These are phyloP conservation scores for Cadophora sp. DNA, from an alignment of 2,329 filamentous ascomycete species.

Conservation along the genomic window DNA sequence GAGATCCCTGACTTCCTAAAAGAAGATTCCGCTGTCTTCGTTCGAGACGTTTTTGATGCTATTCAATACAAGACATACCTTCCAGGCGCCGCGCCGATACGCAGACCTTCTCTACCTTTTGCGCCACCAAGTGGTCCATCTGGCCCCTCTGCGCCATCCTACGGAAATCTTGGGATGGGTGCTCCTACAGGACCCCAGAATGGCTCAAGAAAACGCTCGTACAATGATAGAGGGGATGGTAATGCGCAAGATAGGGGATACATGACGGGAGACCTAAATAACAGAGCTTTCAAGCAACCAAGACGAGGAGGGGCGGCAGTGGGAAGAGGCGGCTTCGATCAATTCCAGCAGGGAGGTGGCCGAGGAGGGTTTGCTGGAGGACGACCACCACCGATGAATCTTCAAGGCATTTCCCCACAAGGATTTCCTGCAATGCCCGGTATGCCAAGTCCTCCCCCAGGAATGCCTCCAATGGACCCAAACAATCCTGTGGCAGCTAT, in stretches of 20 bases:
- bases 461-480: slow-evolving; percentile 60
- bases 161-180: slow-evolving; percentile 37
- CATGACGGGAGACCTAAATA: slow-evolving; percentile 43
- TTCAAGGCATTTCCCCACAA: slow-evolving; percentile 33
- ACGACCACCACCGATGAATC: slow-evolving; percentile 33
- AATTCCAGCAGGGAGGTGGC: slow-evolving; percentile 40
- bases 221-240: slow-evolving; percentile 59
- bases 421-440: slow-evolving; percentile 35
- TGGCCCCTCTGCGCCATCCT: slow-evolving; percentile 34
- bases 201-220: slow-evolving; percentile 59
- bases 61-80: slow-evolving; percentile 68
- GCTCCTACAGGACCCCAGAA: slow-evolving; percentile 37
- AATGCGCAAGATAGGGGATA: slow-evolving; percentile 46
- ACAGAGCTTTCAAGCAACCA: slow-evolving; percentile 64
- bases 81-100: slow-evolving; percentile 56
- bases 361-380: slow-evolving; percentile 37
- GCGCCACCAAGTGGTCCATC: slow-evolving; percentile 42
- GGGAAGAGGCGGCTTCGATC: slow-evolving; percentile 49
- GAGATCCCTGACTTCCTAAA: slow-evolving; percentile 79
- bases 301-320: slow-evolving; percentile 56
- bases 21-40: slow-evolving; percentile 69
- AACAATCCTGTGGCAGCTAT: slow-evolving; percentile 68
- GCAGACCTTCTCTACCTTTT: slow-evolving; percentile 37
- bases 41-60: slow-evolving; percentile 73
- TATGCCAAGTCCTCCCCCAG: slow-evolving; percentile 41